These are phyloP conservation scores for Colletotrichum eremochloae DNA, from an alignment of 2,329 filamentous ascomycete species.

Conservation along the genomic window DNA sequence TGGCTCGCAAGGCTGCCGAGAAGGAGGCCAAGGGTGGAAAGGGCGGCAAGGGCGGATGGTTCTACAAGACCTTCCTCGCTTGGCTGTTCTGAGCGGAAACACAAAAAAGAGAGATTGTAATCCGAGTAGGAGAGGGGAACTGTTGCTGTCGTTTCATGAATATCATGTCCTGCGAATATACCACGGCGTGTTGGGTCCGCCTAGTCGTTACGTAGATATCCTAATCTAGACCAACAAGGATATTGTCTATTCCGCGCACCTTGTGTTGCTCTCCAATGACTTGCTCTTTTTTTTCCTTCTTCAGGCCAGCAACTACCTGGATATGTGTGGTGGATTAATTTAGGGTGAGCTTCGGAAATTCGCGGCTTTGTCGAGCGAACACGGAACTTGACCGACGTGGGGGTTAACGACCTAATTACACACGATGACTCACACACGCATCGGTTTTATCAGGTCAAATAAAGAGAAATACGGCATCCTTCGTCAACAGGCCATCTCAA, in stretches of 20 bases:
- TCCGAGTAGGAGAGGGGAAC: neutral
- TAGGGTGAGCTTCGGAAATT: slow-evolving; percentile 1
- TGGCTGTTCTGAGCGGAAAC: slow-evolving; percentile 44
- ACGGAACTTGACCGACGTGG: neutral
- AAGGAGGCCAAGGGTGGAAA: slow-evolving; percentile 45
- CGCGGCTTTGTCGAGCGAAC: slow-evolving; percentile 6
- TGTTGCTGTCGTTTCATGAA: slow-evolving; percentile 23
- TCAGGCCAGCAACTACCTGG: neutral
- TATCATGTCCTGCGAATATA: slow-evolving; percentile 41
- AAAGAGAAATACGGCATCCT: rapidly evolving
- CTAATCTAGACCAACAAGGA: slow-evolving; percentile 33
- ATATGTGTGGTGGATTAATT: neutral
- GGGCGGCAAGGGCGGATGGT: slow-evolving; percentile 45
- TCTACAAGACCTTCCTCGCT: slow-evolving; percentile 46
- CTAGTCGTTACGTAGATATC: slow-evolving; percentile 33
- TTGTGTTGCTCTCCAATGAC: rapidly evolving
- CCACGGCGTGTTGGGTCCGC: slow-evolving; percentile 39
- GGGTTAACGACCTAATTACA: neutral
- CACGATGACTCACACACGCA: slow-evolving; percentile 10
- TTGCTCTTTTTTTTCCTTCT: neutral
- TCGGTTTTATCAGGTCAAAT: rapidly evolving
- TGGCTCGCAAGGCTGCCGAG: slow-evolving; percentile 64
- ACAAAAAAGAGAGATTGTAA: too few relatives aligned
- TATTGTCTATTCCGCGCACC: slow-evolving; percentile 5
- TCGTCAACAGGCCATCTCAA: neutral